phyloP scores from a whole-genome alignment of 2,329 filamentous ascomycete species.

The Aspergillus pseudotamarii region DNA sequence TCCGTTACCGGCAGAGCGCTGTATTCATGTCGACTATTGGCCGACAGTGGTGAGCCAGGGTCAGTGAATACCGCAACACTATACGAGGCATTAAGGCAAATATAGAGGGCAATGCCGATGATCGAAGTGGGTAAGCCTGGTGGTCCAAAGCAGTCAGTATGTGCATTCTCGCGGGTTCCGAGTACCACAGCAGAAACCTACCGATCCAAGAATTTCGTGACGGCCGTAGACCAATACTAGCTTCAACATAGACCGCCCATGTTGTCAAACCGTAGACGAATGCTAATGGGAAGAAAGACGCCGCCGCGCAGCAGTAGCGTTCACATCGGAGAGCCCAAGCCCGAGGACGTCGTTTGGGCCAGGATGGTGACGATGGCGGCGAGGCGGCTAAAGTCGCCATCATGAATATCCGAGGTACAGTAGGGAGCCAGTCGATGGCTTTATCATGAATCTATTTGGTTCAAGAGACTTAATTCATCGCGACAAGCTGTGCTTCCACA shows the following conservation, averaged over 20 bases:
- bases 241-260: constrained; percentile 89
- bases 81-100: constrained; percentile 84
- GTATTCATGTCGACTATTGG: constrained; percentile 56
- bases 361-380: constrained; percentile 43
- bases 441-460: not conserved
- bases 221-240: constrained; percentile 67
- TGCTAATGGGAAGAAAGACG: constrained; percentile 80
- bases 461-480: constrained; percentile 9
- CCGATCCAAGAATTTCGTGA: constrained; percentile 52
- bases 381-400: constrained; percentile 45
- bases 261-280: constrained; percentile 91
- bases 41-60: constrained; percentile 68
- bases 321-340: constrained; percentile 61
- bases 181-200: constrained; percentile 26
- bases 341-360: constrained; percentile 45
- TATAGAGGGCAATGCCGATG: constrained; percentile 71
- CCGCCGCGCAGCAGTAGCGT: constrained; percentile 77
- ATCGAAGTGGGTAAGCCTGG: constrained; percentile 55
- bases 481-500: not conserved
- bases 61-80: constrained; percentile 90
- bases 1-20: constrained; percentile 78
- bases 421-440: constrained; percentile 3
- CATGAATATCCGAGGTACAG: not conserved
- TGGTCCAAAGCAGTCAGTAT: constrained; percentile 7
- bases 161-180: not conserved